Conservation (phyloP, 2,329 filamentous ascomycete genomes). For the Beauveria varroae region DNA sequence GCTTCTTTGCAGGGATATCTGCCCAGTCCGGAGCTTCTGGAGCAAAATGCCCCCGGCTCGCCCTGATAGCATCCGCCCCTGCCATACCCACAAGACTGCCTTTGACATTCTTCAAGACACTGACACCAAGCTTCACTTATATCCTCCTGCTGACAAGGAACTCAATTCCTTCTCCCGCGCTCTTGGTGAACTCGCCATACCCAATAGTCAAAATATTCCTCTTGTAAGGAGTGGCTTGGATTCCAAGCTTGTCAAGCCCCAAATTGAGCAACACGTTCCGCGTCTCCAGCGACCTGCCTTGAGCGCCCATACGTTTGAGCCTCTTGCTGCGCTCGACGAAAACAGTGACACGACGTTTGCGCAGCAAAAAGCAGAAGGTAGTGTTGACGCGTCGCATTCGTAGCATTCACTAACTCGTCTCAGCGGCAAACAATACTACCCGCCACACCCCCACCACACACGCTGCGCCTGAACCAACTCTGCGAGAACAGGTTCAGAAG, state of each 20-base stretch:
- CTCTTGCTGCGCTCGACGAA: conserved; percentile 13
- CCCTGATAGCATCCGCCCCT: neutral
- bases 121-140: neutral
- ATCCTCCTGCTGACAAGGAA: conserved; percentile 8
- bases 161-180: conserved; percentile 3
- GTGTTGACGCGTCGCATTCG: conserved; percentile 13
- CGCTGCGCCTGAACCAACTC: conserved; percentile 18
- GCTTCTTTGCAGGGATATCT: conserved; percentile 1
- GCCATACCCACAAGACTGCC: conserved; percentile 2
- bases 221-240: conserved; percentile 11
- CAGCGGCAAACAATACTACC: neutral
- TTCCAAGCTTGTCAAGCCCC: conserved; percentile 13
- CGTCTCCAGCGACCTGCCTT: conserved; percentile 23
- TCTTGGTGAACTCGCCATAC: conserved; percentile 22
- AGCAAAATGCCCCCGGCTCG: conserved; percentile 1
- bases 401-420: conserved; percentile 5
- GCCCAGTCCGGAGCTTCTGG: neutral
- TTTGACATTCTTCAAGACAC: conserved; percentile 4
- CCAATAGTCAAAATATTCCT: conserved; percentile 18
- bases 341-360: conserved; percentile 1
- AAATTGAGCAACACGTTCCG: conserved; percentile 16
- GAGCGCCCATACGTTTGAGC: conserved; percentile 26
- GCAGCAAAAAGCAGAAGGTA: neutral
- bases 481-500: conserved; percentile 29
- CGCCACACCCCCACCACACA: conserved; percentile 16